Evolutionary conservation across 1,139 yeast species (phyloP).

Genomic region (Petasospora rhodanensis): DNA sequence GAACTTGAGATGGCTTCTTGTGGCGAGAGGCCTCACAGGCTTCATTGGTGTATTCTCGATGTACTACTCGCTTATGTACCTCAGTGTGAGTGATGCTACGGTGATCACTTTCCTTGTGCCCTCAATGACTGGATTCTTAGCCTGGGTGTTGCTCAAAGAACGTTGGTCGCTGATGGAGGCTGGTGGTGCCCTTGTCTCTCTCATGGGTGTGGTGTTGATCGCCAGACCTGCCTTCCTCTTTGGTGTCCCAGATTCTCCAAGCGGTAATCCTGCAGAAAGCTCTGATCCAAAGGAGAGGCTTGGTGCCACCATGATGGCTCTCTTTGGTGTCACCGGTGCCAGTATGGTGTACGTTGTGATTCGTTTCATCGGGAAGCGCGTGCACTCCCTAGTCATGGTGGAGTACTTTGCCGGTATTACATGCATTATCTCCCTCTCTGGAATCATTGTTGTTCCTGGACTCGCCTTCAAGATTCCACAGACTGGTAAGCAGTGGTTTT

Average conservation of each 20-base stretch:
- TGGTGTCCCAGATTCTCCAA: constrained; percentile 32
- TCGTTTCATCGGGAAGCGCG: constrained; percentile 68
- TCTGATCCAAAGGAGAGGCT: constrained; percentile 32
- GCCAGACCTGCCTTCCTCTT: constrained; percentile 79
- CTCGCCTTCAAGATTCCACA: constrained; percentile 58
- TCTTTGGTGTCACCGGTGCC: constrained; percentile 69
- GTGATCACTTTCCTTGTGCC: constrained; percentile 79
- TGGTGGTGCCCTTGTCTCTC: constrained; percentile 61
- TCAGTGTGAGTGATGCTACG: constrained; percentile 74
- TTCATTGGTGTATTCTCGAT: constrained; percentile 75
- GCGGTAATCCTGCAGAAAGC: constrained; percentile 17
- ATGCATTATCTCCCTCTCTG: constrained; percentile 48
- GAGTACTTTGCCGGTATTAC: constrained; percentile 68
- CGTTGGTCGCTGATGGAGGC: constrained; percentile 65
- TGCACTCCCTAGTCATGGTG: constrained; percentile 78
- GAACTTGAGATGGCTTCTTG: constrained; percentile 47
- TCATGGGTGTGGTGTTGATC: constrained; percentile 72
- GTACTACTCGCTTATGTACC: constrained; percentile 69
- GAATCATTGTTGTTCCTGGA: constrained; percentile 54
- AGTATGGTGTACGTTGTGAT: constrained; percentile 67
- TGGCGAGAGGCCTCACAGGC: constrained; percentile 69
- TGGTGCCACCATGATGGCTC: constrained; percentile 59
- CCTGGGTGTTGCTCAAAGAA: constrained; percentile 65
- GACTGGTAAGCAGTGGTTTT: constrained; percentile 56
- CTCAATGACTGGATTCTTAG: constrained; percentile 69